Evolutionary conservation across 2,329 filamentous ascomycete species (phyloP).

Genomic region (Penicillium sclerotigenum): DNA sequence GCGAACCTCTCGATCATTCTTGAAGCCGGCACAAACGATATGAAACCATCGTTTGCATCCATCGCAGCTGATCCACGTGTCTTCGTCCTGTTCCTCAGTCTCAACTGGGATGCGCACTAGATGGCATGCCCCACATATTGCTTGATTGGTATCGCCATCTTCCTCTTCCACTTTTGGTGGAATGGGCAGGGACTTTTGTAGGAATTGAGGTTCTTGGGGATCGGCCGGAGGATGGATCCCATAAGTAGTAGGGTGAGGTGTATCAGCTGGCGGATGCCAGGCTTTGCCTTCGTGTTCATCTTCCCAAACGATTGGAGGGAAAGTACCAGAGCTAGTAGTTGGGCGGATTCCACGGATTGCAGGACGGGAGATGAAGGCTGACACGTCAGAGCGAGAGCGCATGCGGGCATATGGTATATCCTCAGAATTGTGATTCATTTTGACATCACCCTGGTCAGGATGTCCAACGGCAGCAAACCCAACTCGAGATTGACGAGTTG

Average conservation of each 20-base stretch:
- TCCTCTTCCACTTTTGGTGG: slow-evolving; percentile 31
- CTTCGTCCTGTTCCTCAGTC: slow-evolving; percentile 53
- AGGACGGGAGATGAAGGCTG: slow-evolving; percentile 38
- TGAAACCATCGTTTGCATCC: slow-evolving; percentile 68
- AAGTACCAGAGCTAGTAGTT: slow-evolving; percentile 39
- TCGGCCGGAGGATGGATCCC: slow-evolving; percentile 9
- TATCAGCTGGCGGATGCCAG: slow-evolving; percentile 12
- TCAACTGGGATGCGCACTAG: slow-evolving; percentile 52
- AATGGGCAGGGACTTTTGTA: slow-evolving; percentile 14
- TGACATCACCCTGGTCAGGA: slow-evolving; percentile 17
- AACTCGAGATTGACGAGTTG: slow-evolving; percentile 22
- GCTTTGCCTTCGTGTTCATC: slow-evolving; percentile 25
- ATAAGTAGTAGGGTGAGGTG: slow-evolving; percentile 10
- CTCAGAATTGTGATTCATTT: slow-evolving; percentile 14
- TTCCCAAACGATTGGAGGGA: slow-evolving; percentile 36
- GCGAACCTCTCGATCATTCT: slow-evolving; percentile 60
- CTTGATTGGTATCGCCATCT: slow-evolving; percentile 36
- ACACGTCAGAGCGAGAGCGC: slow-evolving; percentile 44
- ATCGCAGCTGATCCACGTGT: slow-evolving; percentile 65
- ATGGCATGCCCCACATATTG: slow-evolving; percentile 57
- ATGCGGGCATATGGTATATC: slow-evolving; percentile 35
- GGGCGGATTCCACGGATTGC: slow-evolving; percentile 36
- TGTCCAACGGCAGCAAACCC: slow-evolving; percentile 18
- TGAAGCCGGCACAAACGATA: slow-evolving; percentile 64
- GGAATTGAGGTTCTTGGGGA: slow-evolving; percentile 1